These are phyloP conservation scores for Zarea fungicola DNA, from an alignment of 2,329 filamentous ascomycete genomes.

Conservation along the genomic window DNA sequence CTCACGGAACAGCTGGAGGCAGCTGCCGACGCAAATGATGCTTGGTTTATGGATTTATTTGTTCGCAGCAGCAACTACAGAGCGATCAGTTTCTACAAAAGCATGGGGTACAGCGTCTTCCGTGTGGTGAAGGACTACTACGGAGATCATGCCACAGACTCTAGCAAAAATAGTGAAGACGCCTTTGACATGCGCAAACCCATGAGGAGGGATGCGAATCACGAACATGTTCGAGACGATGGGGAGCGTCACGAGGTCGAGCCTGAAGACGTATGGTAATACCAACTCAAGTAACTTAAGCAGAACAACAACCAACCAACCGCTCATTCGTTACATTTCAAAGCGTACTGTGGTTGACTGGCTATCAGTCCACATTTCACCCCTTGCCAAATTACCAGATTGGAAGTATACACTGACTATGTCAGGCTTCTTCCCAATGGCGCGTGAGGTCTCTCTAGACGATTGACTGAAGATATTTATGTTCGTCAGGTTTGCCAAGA, in stretches of 20 bases:
- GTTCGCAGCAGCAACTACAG: conserved; percentile 83
- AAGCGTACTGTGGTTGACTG: too few relatives aligned
- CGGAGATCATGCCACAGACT: conserved; percentile 69
- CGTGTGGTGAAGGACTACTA: conserved; percentile 89
- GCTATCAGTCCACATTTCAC: too few relatives aligned
- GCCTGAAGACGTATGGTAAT: conserved; percentile 79
- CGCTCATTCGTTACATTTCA: too few relatives aligned
- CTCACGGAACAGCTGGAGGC: conserved; percentile 76
- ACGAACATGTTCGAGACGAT: conserved; percentile 71
- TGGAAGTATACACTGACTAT: too few relatives aligned
- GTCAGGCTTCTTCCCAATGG: too few relatives aligned
- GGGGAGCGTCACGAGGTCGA: conserved; percentile 74
- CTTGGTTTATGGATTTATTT: conserved; percentile 95
- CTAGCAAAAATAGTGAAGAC: conserved; percentile 66
- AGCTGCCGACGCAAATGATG: conserved; percentile 74
- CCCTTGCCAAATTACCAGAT: too few relatives aligned
- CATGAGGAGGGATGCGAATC: conserved; percentile 70
- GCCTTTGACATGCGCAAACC: conserved; percentile 88
- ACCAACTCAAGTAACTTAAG: background rate
- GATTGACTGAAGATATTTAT: too few relatives aligned
- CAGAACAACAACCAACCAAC: background rate
- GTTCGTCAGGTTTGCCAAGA: too few relatives aligned
- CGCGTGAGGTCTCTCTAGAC: too few relatives aligned
- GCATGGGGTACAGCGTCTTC: conserved; percentile 88
- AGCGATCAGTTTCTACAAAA: conserved; percentile 83